Evolutionary conservation across 306 rosid species (phyloP).

Genomic region (Crotalaria pallida): DNA sequence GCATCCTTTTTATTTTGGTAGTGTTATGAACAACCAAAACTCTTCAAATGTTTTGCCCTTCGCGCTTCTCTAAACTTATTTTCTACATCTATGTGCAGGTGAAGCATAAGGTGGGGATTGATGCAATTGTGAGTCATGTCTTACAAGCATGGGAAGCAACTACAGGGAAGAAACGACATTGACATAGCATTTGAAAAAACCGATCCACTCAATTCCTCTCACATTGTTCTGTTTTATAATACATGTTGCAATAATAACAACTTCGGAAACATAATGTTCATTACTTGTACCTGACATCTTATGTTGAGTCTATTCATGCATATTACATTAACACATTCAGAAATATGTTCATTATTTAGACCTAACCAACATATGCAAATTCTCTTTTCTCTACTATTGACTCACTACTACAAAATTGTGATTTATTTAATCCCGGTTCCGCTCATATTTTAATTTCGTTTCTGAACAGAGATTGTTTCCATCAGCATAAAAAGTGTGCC

Average conservation of each 20-base stretch:
- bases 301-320: not conserved
- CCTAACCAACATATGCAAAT: too few species aligned
- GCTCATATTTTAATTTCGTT: too few species aligned
- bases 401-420: too few species aligned
- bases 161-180: constrained; percentile 67
- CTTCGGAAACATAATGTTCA: not conserved
- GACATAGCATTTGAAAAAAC: constrained; percentile 6
- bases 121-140: constrained; percentile 66
- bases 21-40: too few species aligned
- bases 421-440: too few species aligned
- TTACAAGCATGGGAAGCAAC: constrained; percentile 68
- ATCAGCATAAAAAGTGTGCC: too few species aligned
- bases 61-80: not conserved
- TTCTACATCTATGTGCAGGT: constrained; percentile 40
- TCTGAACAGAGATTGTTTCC: too few species aligned
- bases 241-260: not conserved
- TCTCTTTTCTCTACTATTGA: too few species aligned
- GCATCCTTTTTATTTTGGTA: too few species aligned
- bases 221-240: not conserved
- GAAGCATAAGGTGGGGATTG: constrained; percentile 76
- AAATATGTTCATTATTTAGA: not conserved
- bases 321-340: not conserved
- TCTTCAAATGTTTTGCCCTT: not conserved
- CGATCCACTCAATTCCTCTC: not conserved
- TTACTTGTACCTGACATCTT: not conserved